These are phyloP conservation scores for Cercospora beticola DNA, from an alignment of 2,329 filamentous ascomycete species.

Conservation along the genomic window DNA sequence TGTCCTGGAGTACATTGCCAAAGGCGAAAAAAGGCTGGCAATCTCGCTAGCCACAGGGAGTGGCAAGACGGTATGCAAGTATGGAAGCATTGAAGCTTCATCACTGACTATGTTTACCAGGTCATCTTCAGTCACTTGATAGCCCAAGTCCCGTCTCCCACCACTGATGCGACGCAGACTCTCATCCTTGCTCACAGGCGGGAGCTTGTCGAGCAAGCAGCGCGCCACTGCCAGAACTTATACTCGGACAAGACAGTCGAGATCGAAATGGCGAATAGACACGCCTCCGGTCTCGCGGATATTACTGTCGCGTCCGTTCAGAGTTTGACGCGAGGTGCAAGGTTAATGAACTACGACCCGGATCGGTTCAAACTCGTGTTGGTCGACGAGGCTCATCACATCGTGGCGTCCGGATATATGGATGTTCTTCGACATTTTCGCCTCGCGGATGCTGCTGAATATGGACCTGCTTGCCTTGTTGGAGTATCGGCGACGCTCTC, in stretches of 20 bases:
- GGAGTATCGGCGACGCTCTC: slow-evolving; percentile 83
- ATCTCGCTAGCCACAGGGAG: slow-evolving; percentile 83
- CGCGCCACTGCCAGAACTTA: slow-evolving; percentile 73
- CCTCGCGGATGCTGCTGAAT: slow-evolving; percentile 54
- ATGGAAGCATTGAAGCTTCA: slow-evolving; percentile 45
- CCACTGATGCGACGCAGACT: slow-evolving; percentile 66
- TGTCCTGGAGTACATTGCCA: slow-evolving; percentile 64
- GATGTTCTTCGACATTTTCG: slow-evolving; percentile 75
- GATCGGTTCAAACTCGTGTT: slow-evolving; percentile 80
- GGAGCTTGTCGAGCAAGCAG: slow-evolving; percentile 92
- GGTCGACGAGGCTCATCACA: slow-evolving; percentile 96
- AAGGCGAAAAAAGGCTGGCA: slow-evolving; percentile 74
- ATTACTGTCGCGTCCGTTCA: slow-evolving; percentile 91
- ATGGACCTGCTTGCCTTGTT: slow-evolving; percentile 61
- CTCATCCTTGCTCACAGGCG: slow-evolving; percentile 89
- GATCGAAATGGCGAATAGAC: slow-evolving; percentile 81
- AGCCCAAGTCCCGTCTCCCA: slow-evolving; percentile 63
- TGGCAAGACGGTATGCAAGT: slow-evolving; percentile 64
- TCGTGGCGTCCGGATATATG: slow-evolving; percentile 80
- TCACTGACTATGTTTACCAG: slow-evolving; percentile 44
- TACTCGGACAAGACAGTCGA: slow-evolving; percentile 83
- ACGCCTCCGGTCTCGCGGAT: slow-evolving; percentile 77
- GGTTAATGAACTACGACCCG: slow-evolving; percentile 81
- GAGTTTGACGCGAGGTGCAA: slow-evolving; percentile 69
- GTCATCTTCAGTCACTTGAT: slow-evolving; percentile 97